Evolutionary conservation across 1,284 basidiomycete genomes (phyloP), one percentile per base, ranked within the genome.

Genomic region (Heterobasidion annosum): DNA sequence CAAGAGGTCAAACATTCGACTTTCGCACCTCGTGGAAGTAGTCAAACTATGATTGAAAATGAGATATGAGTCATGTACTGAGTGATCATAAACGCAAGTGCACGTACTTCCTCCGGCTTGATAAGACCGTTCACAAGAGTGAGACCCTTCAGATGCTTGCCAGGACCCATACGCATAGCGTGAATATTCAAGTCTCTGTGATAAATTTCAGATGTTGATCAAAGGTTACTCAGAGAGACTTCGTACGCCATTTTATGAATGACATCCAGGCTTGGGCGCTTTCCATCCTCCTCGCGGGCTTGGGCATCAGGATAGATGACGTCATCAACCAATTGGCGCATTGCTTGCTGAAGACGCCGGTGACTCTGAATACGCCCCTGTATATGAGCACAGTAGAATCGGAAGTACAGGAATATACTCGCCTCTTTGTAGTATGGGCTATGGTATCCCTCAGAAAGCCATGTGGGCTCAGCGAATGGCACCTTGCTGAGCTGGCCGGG

Each of bases 141-240:
- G 43, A 84, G 79, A 1, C 96, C 95, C 65, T 90, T 78, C n/a
- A 99, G 78, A 65, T 98, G 93, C 62, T 85, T 86, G 2, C 88
- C 88, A 3, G 87, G 89, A 3, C 96, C 96, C 47, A 98, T 77
- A 18, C 96, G 85, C 95, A 98, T 98, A 16, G 92, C 88, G 56
- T 92, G 84, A 53, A 96, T 76, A 66, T 93, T 90, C 60, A 81
- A 71, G 59, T 81, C 80, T 42, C 84, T 88, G 58, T 13, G 32
- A 18, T 37, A 8, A 1, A 12, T 34, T 2, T 48, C 34, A 19
- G 33, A 50, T 1, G 0, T 3, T 10, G 7, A 19, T 8, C 16
- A 25, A 5, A 25, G 25, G 5, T 25, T 32, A 52, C 35, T 19
- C 16, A 46, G 18, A 7, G 4, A 7, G 10, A 70, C 5, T 25